A percentile compares a stretch with the other conserved stretches of the same genome.
Conservation (phyloP, 371 early-diverging fungal species). For the Smittium culicis region DNA sequence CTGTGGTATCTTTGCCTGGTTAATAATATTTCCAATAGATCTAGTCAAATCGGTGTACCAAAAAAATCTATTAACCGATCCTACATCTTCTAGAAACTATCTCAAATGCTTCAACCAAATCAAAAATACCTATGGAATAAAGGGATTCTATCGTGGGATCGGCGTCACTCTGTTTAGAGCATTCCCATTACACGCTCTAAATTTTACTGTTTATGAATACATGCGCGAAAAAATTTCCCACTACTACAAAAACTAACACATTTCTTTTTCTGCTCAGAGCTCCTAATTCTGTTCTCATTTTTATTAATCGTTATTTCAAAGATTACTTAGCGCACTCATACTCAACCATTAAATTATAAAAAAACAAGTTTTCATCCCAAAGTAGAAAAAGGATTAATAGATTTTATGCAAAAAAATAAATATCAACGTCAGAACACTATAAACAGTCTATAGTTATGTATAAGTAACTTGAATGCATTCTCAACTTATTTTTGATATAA, state of each 20-base stretch:
- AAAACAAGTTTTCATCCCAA: too few species aligned
- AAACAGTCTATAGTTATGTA: too few species aligned
- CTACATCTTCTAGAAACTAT: slow-evolving; percentile 31
- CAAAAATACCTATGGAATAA: slow-evolving; percentile 37
- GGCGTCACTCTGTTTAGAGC: slow-evolving; percentile 60
- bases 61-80: slow-evolving; percentile 45
- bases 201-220: slow-evolving; percentile 63
- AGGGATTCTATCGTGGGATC: slow-evolving; percentile 56
- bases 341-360: too few species aligned
- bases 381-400: too few species aligned
- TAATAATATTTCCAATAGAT: slow-evolving; percentile 64
- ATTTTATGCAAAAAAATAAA: too few species aligned
- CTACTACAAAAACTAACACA: slow-evolving; percentile 2
- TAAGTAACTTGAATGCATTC: too few species aligned
- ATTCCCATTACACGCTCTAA: slow-evolving; percentile 66
- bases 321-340: too few species aligned
- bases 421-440: too few species aligned
- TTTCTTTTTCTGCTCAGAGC: too few species aligned
- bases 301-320: too few species aligned
- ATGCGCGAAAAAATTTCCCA: slow-evolving; percentile 26
- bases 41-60: slow-evolving; percentile 57
- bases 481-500: too few species aligned
- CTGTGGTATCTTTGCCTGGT: slow-evolving; percentile 63
- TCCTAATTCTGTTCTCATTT: too few species aligned
- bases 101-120: slow-evolving; percentile 41